A percentile compares a stretch with the other conserved stretches of the same genome.
These are phyloP conservation scores for Atkinsonella hypoxylon DNA, from an alignment of 2,329 filamentous ascomycete species.

Conservation along the genomic window DNA sequence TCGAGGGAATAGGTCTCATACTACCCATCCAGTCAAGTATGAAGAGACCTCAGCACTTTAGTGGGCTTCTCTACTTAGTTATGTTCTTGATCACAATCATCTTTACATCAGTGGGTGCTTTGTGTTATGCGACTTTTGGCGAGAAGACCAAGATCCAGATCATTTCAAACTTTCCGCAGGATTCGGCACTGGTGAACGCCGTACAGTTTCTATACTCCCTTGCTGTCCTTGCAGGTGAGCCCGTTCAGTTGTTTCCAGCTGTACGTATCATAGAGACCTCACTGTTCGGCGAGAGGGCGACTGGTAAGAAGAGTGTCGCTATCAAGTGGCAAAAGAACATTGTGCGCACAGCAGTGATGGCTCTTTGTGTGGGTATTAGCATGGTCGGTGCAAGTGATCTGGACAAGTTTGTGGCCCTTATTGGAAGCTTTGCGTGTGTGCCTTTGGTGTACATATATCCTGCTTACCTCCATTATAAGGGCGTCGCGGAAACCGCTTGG, in stretches of 20 bases:
- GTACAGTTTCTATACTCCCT: conserved; percentile 65
- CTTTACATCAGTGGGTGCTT: conserved; percentile 59
- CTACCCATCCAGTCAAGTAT: conserved; percentile 67
- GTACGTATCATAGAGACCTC: conserved; percentile 58
- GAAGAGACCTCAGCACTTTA: conserved; percentile 57
- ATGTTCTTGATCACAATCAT: conserved; percentile 64
- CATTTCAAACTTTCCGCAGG: conserved; percentile 64
- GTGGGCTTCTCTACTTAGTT: conserved; percentile 51
- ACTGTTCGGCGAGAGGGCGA: conserved; percentile 52
- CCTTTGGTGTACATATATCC: conserved; percentile 70
- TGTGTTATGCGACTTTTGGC: conserved; percentile 66
- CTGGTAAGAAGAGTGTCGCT: conserved; percentile 47
- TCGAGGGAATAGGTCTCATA: conserved; percentile 67
- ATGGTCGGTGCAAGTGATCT: conserved; percentile 55
- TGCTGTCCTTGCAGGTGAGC: conserved; percentile 60
- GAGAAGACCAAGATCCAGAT: conserved; percentile 57
- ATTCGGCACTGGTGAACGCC: conserved; percentile 59
- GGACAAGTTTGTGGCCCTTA: conserved; percentile 63
- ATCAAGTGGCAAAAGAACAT: conserved; percentile 71
- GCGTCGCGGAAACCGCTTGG: conserved; percentile 43
- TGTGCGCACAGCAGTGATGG: conserved; percentile 45
- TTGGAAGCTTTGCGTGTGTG: conserved; percentile 62
- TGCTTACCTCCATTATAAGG: conserved; percentile 56
- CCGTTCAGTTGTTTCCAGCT: conserved; percentile 64
- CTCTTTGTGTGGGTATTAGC: conserved; percentile 47